A percentile compares a stretch with the other conserved stretches of the same genome.
Conservation (phyloP, 1,139 yeast species). For the Suhomyces wounanorum region DNA sequence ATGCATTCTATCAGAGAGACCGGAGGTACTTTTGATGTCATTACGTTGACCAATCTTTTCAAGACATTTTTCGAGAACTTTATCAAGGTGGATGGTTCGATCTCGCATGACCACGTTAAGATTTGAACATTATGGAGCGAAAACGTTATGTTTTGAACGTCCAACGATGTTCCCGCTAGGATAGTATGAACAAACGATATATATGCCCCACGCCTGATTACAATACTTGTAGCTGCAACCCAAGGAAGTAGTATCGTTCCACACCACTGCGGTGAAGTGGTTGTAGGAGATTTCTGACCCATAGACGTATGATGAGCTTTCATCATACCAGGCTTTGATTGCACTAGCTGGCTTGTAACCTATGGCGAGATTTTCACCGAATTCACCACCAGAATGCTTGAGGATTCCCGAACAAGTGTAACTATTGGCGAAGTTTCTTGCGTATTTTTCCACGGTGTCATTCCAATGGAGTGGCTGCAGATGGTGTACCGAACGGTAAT, state of each 20-base stretch:
- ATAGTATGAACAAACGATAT: conserved; percentile 61
- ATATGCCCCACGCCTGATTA: conserved; percentile 50
- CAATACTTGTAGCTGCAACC: conserved; percentile 22
- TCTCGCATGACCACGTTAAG: conserved; percentile 28
- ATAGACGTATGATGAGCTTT: conserved; percentile 31
- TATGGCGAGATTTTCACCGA: conserved; percentile 43
- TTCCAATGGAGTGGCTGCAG: conserved; percentile 37
- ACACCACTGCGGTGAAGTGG: conserved; percentile 26
- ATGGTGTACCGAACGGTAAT: conserved; percentile 31
- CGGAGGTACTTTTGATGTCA: conserved; percentile 79
- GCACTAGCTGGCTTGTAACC: conserved; percentile 37
- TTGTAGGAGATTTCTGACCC: conserved; percentile 18
- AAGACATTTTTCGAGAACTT: conserved; percentile 56
- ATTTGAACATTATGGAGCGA: conserved; percentile 18
- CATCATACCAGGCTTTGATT: conserved; percentile 41
- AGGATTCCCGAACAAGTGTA: conserved; percentile 41
- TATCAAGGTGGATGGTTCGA: conserved; percentile 29
- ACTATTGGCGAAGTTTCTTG: conserved; percentile 28
- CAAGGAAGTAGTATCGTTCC: conserved; percentile 20
- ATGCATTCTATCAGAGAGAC: conserved; percentile 98
- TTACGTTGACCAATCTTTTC: conserved; percentile 61
- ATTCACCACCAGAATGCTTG: conserved; percentile 36
- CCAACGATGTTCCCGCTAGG: conserved; percentile 64
- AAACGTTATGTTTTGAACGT: conserved; percentile 27
- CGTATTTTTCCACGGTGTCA: conserved; percentile 30